phyloP scores from a whole-genome alignment of 495 filamentous ascomycete species.

The Aspergillus ellipticus region DNA sequence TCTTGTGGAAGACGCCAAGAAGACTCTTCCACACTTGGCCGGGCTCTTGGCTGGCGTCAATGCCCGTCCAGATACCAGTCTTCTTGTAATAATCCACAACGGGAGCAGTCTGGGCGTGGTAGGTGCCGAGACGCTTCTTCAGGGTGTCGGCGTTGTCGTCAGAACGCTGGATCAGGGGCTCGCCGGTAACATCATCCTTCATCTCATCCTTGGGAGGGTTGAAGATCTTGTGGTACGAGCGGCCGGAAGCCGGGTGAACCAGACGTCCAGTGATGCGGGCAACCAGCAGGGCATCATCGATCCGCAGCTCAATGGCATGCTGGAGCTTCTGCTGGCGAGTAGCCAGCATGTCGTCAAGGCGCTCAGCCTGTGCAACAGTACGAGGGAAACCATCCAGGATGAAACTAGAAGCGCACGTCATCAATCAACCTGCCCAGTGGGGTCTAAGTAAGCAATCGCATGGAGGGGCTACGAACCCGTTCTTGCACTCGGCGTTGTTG shows the following conservation, averaged over 20 bases:
- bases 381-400: conserved; percentile 98
- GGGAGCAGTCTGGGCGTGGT: conserved; percentile 89
- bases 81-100: conserved; percentile 95
- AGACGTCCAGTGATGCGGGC: conserved; percentile 95
- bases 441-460: not conserved
- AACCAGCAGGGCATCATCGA: conserved; percentile 90
- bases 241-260: conserved; percentile 90
- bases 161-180: conserved; percentile 91
- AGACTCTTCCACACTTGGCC: conserved; percentile 93
- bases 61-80: conserved; percentile 91
- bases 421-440: conserved; percentile 9
- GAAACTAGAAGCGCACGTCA: conserved; percentile 58
- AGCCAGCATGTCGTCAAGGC: conserved; percentile 86
- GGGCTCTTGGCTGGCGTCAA: conserved; percentile 96
- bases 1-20: conserved; percentile 72
- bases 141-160: conserved; percentile 98
- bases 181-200: conserved; percentile 96
- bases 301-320: conserved; percentile 94
- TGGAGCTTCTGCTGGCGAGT: conserved; percentile 73
- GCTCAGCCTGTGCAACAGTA: conserved; percentile 90
- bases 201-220: conserved; percentile 93
- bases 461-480: conserved; percentile 53
- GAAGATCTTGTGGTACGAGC: conserved; percentile 96
- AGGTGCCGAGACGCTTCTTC: conserved; percentile 89
- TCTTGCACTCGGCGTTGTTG: conserved; percentile 91